Base-by-base conservation (phyloP, 805 yeast genomes). In the Sporopachydermia quercuum region DNA sequence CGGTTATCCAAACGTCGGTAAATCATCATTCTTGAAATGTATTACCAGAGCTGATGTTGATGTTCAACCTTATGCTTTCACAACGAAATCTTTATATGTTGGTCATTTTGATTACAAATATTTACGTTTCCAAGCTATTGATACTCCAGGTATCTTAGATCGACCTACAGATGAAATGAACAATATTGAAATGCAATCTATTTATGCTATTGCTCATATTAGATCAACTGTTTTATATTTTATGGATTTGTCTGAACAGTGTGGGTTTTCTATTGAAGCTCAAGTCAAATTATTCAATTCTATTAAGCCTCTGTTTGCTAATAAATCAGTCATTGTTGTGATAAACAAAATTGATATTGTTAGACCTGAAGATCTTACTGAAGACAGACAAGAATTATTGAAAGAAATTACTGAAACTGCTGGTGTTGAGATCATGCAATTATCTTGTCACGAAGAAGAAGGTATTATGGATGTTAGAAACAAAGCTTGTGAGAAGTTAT, bases 111-210 rank as follows among this genome's bases (percentile, higher is more conserved):
- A 91, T 66, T 91, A 91, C 68, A 91, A 91, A 66, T 93, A 91
- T 62, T 68, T 91, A 56, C 73, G 99, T 56, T 91, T 91, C 69
- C 99, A 91, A 68, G 98, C 97, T 42, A 91, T 91, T 56, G 99
- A 91, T 63, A 91, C 98, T 33, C 98, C 99, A 23, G 99, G 99
- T 68, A 87, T 91, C 54, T 70, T 91, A 59, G 99, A 91, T 63
- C 78, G 97, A 61, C 98, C 98, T 44, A 86, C 96, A 36, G 99
- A 91, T 63, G 98, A 91, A 60, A 91, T 91, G 99, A 91, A 91
- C 70, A 91, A 91, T 64, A 91, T 91, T 61, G 99, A 91, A 68
- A 91, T 91, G 98, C 99, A 91, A 68, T 82, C 94, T 39, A 91
- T 91, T 55, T 91, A 91, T 55, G 98, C 98, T 45, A 86, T 91